phyloP scores from a whole-genome alignment of 1,139 yeast genomes.

The Suhomyces atakaporum region DNA sequence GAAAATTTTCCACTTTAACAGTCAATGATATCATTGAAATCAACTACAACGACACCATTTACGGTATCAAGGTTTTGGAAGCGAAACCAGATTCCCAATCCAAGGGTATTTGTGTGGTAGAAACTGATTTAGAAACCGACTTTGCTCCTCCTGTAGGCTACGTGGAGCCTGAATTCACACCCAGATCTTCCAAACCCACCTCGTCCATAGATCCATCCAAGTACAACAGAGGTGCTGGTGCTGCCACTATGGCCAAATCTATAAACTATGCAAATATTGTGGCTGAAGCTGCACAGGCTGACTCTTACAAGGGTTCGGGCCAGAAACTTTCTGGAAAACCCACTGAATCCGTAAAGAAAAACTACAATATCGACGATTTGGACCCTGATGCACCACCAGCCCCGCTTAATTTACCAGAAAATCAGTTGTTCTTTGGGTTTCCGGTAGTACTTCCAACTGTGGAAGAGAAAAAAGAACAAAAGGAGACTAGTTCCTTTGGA shows the following conservation, averaged over 20 bases:
- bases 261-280: slow-evolving; percentile 68
- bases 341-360: slow-evolving; percentile 20
- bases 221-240: slow-evolving; percentile 47
- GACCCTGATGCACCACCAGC: slow-evolving; percentile 65
- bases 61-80: slow-evolving; percentile 82
- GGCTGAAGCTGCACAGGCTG: slow-evolving; percentile 34
- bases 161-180: slow-evolving; percentile 77
- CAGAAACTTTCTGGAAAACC: slow-evolving; percentile 71
- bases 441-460: slow-evolving; percentile 75
- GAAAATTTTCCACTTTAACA: slow-evolving; percentile 87
- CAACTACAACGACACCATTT: slow-evolving; percentile 79
- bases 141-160: slow-evolving; percentile 99
- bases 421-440: slow-evolving; percentile 90
- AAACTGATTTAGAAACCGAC: slow-evolving; percentile 95
- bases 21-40: slow-evolving; percentile 85
- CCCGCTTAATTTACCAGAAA: slow-evolving; percentile 73
- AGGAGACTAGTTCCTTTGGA: slow-evolving; percentile 39
- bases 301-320: slow-evolving; percentile 63
- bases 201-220: slow-evolving; percentile 36
- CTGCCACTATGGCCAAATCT: slow-evolving; percentile 79
- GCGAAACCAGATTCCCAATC: slow-evolving; percentile 73
- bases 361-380: slow-evolving; percentile 37
- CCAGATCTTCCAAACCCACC: slow-evolving; percentile 27
- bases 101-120: slow-evolving; percentile 87
- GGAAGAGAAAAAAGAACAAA: slow-evolving; percentile 40